Percentiles rank a stretch among this genome's conserved stretches.
These are phyloP conservation scores for Suhomyces xylopsoci DNA, from an alignment of 805 yeast genomes.

Conservation along the genomic window DNA sequence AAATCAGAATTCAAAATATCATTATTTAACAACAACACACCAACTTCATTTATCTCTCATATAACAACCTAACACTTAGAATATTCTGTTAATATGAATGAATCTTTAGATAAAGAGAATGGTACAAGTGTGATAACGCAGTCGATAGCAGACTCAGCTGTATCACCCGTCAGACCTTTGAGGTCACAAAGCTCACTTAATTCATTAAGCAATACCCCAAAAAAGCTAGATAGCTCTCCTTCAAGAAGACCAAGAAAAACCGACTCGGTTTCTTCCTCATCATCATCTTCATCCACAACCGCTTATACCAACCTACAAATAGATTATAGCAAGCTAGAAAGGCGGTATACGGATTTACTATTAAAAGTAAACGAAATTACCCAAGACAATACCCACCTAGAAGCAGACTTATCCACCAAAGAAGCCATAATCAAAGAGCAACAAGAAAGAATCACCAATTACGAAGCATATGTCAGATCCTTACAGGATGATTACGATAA, in stretches of 20 bases:
- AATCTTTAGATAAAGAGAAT: slow-evolving; percentile 10
- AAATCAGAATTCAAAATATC: not conserved
- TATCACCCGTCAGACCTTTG: slow-evolving; percentile 7
- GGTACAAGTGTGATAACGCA: slow-evolving; percentile 11
- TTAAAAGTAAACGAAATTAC: slow-evolving; percentile 23
- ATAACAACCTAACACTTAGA: not conserved
- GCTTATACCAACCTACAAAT: slow-evolving; percentile 7
- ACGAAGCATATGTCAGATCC: slow-evolving; percentile 27
- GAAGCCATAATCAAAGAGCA: slow-evolving; percentile 25
- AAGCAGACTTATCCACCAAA: slow-evolving; percentile 28
- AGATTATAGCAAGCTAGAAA: slow-evolving; percentile 15
- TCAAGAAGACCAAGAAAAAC: slow-evolving; percentile 2
- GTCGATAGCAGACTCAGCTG: not conserved
- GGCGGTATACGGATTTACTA: slow-evolving; percentile 31
- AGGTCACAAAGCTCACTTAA: slow-evolving; percentile 12
- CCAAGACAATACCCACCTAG: slow-evolving; percentile 28
- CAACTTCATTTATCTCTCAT: not conserved
- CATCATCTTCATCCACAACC: slow-evolving; percentile 1
- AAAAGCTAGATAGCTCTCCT: not conserved
- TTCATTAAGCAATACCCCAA: slow-evolving; percentile 10
- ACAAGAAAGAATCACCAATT: slow-evolving; percentile 19
- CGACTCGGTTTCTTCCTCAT: not conserved
- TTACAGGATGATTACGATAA: slow-evolving; percentile 28
- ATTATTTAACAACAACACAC: not conserved
- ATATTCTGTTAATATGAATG: not conserved